These are phyloP conservation scores for Suillus ampliporus DNA, from an alignment of 768 basidiomycete genomes.

Conservation along the genomic window DNA sequence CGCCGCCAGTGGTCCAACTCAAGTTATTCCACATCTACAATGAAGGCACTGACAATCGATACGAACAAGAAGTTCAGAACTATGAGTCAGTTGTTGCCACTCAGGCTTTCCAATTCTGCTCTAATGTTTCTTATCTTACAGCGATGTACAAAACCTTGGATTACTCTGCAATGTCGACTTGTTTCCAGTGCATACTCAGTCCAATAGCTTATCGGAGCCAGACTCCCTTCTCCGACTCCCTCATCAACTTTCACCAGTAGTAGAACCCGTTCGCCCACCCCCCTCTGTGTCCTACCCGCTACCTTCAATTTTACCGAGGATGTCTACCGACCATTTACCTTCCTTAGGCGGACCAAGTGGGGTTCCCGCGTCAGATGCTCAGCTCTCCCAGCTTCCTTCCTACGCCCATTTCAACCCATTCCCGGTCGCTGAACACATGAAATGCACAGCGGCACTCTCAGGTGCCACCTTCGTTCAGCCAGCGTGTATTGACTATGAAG, in stretches of 20 bases:
- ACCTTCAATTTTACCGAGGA: conserved; percentile 12
- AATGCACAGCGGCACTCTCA: conserved; percentile 56
- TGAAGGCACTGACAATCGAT: conserved; percentile 42
- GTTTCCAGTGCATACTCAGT: conserved; percentile 57
- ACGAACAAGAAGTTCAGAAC: conserved; percentile 53
- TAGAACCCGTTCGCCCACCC: background rate
- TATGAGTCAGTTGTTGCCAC: conserved; percentile 49
- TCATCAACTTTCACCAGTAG: background rate
- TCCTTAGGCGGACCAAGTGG: conserved; percentile 25
- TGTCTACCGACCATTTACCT: conserved; percentile 27
- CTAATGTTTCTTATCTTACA: conserved; percentile 31
- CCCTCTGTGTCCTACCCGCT: background rate
- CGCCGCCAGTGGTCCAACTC: conserved; percentile 63
- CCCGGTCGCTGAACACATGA: conserved; percentile 50
- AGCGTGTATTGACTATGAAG: conserved; percentile 56
- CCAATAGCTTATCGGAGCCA: conserved; percentile 14
- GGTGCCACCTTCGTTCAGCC: conserved; percentile 69
- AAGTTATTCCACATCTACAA: conserved; percentile 54
- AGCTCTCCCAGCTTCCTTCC: conserved; percentile 33
- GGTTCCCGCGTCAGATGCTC: conserved; percentile 13
- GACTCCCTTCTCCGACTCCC: conserved; percentile 13
- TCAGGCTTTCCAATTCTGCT: background rate
- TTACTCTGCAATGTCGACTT: conserved; percentile 81
- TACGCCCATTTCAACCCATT: conserved; percentile 47
- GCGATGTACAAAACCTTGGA: conserved; percentile 66